Evolutionary conservation across 352 stramenopile species (phyloP).

Genomic region (Elongisporangium undulatum): DNA sequence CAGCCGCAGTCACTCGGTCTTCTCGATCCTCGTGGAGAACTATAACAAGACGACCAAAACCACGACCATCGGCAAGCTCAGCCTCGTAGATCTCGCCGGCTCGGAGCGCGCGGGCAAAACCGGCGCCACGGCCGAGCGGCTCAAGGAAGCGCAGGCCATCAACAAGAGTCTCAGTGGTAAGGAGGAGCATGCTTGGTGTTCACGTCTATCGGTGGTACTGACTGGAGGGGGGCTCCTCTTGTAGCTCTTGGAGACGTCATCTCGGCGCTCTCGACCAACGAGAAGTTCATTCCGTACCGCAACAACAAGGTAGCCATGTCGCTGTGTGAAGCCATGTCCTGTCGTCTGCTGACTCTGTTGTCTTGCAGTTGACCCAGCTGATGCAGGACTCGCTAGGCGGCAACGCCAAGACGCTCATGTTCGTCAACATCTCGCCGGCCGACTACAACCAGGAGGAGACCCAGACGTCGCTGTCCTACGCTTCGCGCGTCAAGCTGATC

Average conservation of each 20-base stretch:
- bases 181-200: conserved; percentile 3
- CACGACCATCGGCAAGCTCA: conserved; percentile 78
- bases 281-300: conserved; percentile 93
- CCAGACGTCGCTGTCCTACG: conserved; percentile 78
- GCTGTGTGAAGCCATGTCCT: not conserved
- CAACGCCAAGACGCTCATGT: conserved; percentile 93
- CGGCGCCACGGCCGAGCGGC: conserved; percentile 71
- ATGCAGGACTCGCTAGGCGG: conserved; percentile 92
- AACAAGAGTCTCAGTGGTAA: conserved; percentile 87
- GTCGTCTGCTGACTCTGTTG: conserved; percentile 5
- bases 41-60: conserved; percentile 89
- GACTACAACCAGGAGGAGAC: conserved; percentile 90
- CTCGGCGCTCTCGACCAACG: conserved; percentile 81
- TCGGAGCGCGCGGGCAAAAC: conserved; percentile 87
- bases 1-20: conserved; percentile 88
- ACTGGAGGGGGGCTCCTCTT: not conserved
- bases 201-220: not conserved
- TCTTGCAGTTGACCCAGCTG: conserved; percentile 79
- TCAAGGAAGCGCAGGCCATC: conserved; percentile 88
- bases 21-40: conserved; percentile 84
- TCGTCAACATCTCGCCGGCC: conserved; percentile 86
- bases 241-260: conserved; percentile 90
- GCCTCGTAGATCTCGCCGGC: conserved; percentile 86
- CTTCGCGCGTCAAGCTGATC: conserved; percentile 85
- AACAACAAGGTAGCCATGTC: conserved; percentile 82